Evolutionary conservation across 768 basidiomycete genomes (phyloP), one percentile per base, ranked within the genome.

Genomic region (Boletellus sp.): DNA sequence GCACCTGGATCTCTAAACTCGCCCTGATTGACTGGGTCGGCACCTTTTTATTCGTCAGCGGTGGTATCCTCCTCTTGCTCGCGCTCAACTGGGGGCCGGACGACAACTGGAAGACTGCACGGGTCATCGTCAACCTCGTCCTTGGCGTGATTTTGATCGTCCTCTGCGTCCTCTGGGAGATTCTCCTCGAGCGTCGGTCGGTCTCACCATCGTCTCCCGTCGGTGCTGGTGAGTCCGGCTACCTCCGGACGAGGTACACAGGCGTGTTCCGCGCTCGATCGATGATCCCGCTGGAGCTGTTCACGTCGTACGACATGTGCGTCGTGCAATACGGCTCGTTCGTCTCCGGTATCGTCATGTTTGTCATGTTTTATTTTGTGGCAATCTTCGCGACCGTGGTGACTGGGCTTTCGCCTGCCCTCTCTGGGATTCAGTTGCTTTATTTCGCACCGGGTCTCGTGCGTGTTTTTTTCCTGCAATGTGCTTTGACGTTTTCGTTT

Each of bases 281-380:
- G 20, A 77, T 78, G 70, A 55, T 80, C 22, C 79, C 79, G 9
- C 60, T 78, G 17, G 69, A 67, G 32, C 42, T 79, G 23, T 77
- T 79, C 64, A 61, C 61, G 12, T 71, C 69, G 42, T 68, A 64
- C 24, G 73, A 79, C 53, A 56, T 79, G 38, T 72, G 68, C 43
- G 67, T 70, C 4, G 66, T 67, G 35, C 67, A 68, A 52, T 72
- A 66, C 50, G 69, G 58, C 16, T 65, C 70, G 16, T 72, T 77
- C 47, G 66, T 74, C 11, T 64, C 64, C 1, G 78, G 78, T 8
- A 73, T 79, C 60, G 69, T 80, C 50, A 73, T 74, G 70, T 64
- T 78, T 50, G 76, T 76, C 43, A 73, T 74, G 69, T 78, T 79
- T 60, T 80, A 80, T 58, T 79, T 80, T 52, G 68, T 79, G 37